Evolutionary conservation across 805 yeast species (phyloP), one percentile per base, ranked within the genome.

Genomic region (Lipomyces sp.): DNA sequence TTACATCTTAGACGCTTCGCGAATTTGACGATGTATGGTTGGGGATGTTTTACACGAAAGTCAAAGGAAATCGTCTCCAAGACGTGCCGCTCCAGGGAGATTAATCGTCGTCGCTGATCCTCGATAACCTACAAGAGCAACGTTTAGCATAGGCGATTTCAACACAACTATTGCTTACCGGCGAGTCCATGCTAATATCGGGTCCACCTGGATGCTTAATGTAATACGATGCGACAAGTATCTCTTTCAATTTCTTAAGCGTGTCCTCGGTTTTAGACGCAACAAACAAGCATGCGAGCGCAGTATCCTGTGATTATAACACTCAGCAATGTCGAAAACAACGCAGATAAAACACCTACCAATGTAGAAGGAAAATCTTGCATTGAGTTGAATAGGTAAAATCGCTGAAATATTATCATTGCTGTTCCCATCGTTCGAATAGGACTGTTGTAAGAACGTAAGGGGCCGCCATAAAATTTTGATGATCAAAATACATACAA

Each of bases 211-310:
- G 73, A 64, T 71, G 70, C 71, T 80, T 74, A n/a, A 77, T 72
- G 66, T 76, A 81, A 71, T 85, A 83, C 10, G 84, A 84, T 15
- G 82, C 85, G 2, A 77, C 75, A 56, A 88, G 83, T 10, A 90
- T 82, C 57, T 88, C 90, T 64, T 85, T 80, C 4, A 88, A 76
- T 72, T 88, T 89, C 76, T 90, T 90, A 58, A 90, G 86, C 54
- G 92, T 90, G 73, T 91, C 97, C 72, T 90, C 93, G 71, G 86
- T 85, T 75, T 91, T 91, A 53, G 87, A 79, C 2, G 96, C 88
- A 11, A 90, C 79, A 69, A 89, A 86, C 24, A 91, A 75, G 63
- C 90, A 83, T 6, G 94, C 82, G 15, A 87, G 77, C 0, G 91
- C 91, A n/a, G 90, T 84, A 58, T 87, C 86, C 69, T 81, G 24